Evolutionary conservation across 768 basidiomycete genomes (phyloP).

Genomic region (Collybia nuda): DNA sequence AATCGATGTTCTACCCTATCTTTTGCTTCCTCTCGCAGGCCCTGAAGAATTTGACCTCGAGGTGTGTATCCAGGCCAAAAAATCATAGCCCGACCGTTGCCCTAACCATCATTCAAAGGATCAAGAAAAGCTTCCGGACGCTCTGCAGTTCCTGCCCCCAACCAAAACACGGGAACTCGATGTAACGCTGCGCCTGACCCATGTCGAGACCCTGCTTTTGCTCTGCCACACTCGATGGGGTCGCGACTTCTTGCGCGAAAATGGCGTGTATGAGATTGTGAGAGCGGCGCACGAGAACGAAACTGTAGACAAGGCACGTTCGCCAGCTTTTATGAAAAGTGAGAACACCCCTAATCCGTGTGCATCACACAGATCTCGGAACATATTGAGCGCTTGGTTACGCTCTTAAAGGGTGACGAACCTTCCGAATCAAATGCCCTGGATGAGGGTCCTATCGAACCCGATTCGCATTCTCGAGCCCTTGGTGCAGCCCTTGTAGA

Average conservation of each 20-base stretch:
- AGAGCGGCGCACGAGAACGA: conserved; percentile 78
- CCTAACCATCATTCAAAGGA: conserved; percentile 45
- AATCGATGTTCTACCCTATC: conserved; percentile 79
- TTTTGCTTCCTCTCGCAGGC: conserved; percentile 90
- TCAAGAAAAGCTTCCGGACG: conserved; percentile 81
- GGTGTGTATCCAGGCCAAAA: conserved; percentile 34
- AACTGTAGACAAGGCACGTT: conserved; percentile 68
- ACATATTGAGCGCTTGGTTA: conserved; percentile 86
- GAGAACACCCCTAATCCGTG: not conserved
- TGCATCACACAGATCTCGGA: conserved; percentile 63
- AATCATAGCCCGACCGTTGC: not conserved
- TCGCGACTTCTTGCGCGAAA: conserved; percentile 71
- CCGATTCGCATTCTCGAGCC: too few relatives aligned
- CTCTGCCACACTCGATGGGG: conserved; percentile 90
- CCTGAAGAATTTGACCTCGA: conserved; percentile 95
- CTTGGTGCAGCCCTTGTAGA: too few relatives aligned
- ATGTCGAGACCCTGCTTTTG: conserved; percentile 87
- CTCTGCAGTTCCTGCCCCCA: conserved; percentile 85
- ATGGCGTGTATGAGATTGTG: conserved; percentile 88
- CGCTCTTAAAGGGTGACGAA: conserved; percentile 80
- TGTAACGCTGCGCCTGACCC: conserved; percentile 69
- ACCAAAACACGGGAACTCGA: conserved; percentile 86
- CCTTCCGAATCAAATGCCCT: conserved; percentile 45
- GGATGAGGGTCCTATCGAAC: conserved; percentile 20
- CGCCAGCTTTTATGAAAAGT: not conserved